Evolutionary conservation across 352 stramenopile genomes (phyloP), one percentile per base, ranked within the genome.

Genomic region (Phytopythium mirpurense): DNA sequence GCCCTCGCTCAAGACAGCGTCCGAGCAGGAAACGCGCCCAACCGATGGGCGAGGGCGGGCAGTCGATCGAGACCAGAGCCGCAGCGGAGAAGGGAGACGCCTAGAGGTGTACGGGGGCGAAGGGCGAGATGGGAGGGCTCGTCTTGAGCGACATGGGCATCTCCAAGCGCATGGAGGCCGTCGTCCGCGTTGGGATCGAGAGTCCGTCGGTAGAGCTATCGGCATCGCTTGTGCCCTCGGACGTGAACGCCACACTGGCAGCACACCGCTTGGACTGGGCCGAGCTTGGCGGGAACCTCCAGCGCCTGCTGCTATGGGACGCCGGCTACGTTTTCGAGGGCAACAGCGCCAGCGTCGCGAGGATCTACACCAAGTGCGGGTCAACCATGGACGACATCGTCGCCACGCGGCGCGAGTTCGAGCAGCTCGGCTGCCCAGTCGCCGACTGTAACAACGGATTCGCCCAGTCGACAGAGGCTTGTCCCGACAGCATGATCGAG

Each of bases 241-340:
- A 67, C n/a, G 45, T 83, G 41, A 61, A 71, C 38, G 54, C 61
- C 36, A 48, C 58, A 12, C 51, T 82, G 35, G 35, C 26, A 3
- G 18, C 43, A 34, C 61, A 66, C 21, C 12, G 43, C 6, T 23
- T 82, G n/a, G 21, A 32, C 12, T 82, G 74, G 72, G 36, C 38
- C 49, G 59, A 72, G 9, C 55, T 85, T 18, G 62, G 66, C 18
- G 69, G 71, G 15, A 83, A 64, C 15, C 31, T 82, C 44, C 76
- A 87, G 57, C 72, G 68, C 14, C 47, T 85, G 10, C 59, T 85
- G 34, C 73, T 85, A n/a, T 85, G 72, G 71, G 70, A 85, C 48
- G 50, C 65, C 5, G 72, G 73, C 11, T 78, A 68, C 41, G 56
- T 85, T 8, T 43, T 68, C 51, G 57, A 44, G n/a, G 56, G 32